Evolutionary conservation across 768 basidiomycete species (phyloP).

Genomic region (Mycena venus): DNA sequence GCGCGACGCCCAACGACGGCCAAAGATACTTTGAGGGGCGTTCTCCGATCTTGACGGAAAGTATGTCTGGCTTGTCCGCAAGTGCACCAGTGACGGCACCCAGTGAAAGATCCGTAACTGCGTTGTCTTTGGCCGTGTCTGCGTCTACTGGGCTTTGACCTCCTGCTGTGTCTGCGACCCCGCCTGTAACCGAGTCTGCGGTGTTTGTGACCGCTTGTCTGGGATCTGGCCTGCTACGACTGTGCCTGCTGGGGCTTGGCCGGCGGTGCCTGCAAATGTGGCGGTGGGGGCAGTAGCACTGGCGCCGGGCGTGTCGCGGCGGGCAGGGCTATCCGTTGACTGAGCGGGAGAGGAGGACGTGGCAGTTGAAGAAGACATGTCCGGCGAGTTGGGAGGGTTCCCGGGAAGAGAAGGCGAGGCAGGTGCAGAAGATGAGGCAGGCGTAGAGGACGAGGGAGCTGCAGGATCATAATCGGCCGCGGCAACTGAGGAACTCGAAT

Average conservation of each 20-base stretch:
- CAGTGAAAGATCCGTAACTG: neutral
- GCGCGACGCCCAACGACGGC: neutral
- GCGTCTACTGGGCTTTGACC: neutral
- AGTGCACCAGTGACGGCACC: neutral
- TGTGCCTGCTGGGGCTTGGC: neutral
- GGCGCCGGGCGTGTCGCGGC: slow-evolving; percentile 18
- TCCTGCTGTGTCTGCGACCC: neutral
- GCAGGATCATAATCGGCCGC: slow-evolving; percentile 8
- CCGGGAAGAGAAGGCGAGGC: slow-evolving; percentile 16
- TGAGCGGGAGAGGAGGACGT: slow-evolving; percentile 12
- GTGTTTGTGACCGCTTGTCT: neutral
- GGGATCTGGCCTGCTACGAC: neutral
- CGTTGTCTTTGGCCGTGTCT: neutral
- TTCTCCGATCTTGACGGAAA: neutral
- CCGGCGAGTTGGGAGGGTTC: slow-evolving; percentile 19
- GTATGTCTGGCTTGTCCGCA: too few relatives aligned
- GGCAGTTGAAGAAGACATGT: slow-evolving; percentile 21
- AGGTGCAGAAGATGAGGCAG: neutral
- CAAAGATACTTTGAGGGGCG: neutral
- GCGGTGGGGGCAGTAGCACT: neutral
- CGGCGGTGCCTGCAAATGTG: neutral
- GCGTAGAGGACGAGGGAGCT: neutral
- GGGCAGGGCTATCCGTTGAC: slow-evolving; percentile 13
- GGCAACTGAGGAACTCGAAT: neutral
- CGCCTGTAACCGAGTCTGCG: too few relatives aligned